These are phyloP conservation scores for Neoboletus subvelutipes DNA, from an alignment of 768 basidiomycete species.

Conservation along the genomic window DNA sequence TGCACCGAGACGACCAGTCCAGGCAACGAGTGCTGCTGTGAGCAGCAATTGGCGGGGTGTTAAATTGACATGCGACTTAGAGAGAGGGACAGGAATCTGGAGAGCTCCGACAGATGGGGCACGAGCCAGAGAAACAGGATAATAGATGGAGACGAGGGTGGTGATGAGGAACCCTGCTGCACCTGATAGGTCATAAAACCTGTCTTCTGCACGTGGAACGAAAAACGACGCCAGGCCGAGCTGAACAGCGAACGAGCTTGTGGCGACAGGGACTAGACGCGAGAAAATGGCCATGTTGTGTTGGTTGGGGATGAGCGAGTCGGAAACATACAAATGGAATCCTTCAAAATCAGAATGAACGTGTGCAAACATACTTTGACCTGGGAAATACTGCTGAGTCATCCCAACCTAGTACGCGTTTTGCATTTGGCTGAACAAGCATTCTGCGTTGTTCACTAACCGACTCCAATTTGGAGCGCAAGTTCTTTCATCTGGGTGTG, in stretches of 20 bases:
- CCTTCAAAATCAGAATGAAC: background rate
- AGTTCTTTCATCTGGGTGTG: conserved; percentile 11
- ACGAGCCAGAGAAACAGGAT: background rate
- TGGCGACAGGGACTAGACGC: background rate
- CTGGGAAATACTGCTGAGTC: conserved; percentile 17
- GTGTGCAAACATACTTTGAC: background rate
- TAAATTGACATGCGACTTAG: background rate
- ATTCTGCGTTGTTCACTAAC: background rate
- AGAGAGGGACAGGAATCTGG: background rate
- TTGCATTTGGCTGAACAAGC: background rate
- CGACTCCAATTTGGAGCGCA: background rate
- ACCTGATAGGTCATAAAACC: background rate
- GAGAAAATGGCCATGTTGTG: too few relatives aligned
- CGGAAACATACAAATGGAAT: background rate
- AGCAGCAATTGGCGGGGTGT: background rate
- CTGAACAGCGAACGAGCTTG: background rate
- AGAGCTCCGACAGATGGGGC: background rate
- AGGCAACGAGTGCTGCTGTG: too few relatives aligned
- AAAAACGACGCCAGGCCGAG: too few relatives aligned
- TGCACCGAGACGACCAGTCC: too few relatives aligned
- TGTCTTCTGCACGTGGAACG: background rate
- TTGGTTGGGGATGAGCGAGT: too few relatives aligned
- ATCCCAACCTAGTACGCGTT: conserved; percentile 2
- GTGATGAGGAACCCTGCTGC: background rate
- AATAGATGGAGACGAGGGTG: background rate